Evolutionary conservation across 768 basidiomycete genomes (phyloP), one percentile per base, ranked within the genome.

Genomic region (Xerocomellus chrysenteron): DNA sequence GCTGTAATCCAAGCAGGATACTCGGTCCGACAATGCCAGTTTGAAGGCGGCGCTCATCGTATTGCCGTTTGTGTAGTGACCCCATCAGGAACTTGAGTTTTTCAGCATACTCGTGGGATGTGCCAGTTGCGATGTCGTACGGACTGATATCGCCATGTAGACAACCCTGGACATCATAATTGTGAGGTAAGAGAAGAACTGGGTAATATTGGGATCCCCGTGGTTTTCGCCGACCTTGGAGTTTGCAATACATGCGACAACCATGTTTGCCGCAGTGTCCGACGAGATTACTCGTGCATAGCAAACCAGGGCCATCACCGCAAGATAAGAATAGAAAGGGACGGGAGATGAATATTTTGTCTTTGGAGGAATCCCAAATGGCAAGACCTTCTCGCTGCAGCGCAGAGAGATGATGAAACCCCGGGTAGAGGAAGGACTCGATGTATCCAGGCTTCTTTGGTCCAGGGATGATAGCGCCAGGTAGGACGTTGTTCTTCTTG

Each of bases 361-460:
- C 26, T 28, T 28, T 28, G 7, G 12, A 8, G 14, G 60, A 63
- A 49, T 67, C 58, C 66, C 65, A 73, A 2, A 68, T 46, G 0
- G 13, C 12, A 3, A 71, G 52, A 3, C 68, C 63, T 24, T 65
- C 59, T 1, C 39, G 36, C n/a, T 70, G 64, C 0, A 69, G 9
- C 0, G 60, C 62, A 41, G 58, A 48, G 41, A 63, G 12, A 39
- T 62, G 54, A 8, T 64, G 56, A 11, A 63, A n/a, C 0, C 65
- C 52, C 6, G 50, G 54, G 52, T 46, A 62, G 5, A 69, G 53
- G 24, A 68, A 63, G 0, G 64, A 72, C 13, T 76, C 68, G 0
- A 67, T 21, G n/a, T 62, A 62, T 19, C 73, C 73, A 0, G 71
- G 72, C 11, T 74, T 72, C 8, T 75, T 73, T 0, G 69, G 76